Base-by-base conservation (phyloP, 1,284 basidiomycete species). In the Sporisorium scitamineum region DNA sequence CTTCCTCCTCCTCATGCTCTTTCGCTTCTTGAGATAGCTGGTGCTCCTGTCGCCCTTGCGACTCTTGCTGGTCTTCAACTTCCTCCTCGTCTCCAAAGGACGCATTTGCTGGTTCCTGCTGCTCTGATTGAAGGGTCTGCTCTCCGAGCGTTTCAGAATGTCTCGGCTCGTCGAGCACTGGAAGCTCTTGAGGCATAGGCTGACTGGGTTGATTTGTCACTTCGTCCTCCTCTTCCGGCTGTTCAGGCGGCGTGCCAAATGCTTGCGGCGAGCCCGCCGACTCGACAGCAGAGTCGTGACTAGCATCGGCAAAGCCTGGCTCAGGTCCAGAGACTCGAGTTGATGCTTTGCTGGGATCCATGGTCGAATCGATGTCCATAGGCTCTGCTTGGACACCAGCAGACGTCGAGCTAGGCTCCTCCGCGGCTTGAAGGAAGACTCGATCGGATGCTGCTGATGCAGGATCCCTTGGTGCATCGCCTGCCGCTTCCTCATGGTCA, bases 191-290 rank as follows among this genome's bases (percentile, higher is more conserved):
- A 52, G 20, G 20, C 20, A 37, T 32, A 7, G 1, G 39, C 39
- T 37, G 32, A 14, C n/a, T 5, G 31, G 10, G n/a, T 27, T 8
- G 27, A 22, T 22, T 20, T 20, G 11, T 24, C 10, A 13, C 32
- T 18, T 32, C 13, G 8, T 52, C 44, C 20, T 54, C 34, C 16
- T 29, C 52, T 9, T 44, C 47, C 9, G 48, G 54, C 45, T 62
- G 51, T 39, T 71, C 59, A 2, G 59, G 69, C 18, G 63, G 69
- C 20, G 63, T 66, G 3, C 59, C 59, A 11, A 58, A 71, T 2
- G 54, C 63, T 71, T 66, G 63, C 9, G 55, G 59, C 14, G 69
- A 71, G 11, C 47, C 37, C 18, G 34, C 45, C 9, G 69, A 66
- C 24, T 54, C 59, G 37, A 44, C 22, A 13, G 37, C 41, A 22